phyloP scores from a whole-genome alignment of 2,329 filamentous ascomycete species.

The Venturia oleaginea region DNA sequence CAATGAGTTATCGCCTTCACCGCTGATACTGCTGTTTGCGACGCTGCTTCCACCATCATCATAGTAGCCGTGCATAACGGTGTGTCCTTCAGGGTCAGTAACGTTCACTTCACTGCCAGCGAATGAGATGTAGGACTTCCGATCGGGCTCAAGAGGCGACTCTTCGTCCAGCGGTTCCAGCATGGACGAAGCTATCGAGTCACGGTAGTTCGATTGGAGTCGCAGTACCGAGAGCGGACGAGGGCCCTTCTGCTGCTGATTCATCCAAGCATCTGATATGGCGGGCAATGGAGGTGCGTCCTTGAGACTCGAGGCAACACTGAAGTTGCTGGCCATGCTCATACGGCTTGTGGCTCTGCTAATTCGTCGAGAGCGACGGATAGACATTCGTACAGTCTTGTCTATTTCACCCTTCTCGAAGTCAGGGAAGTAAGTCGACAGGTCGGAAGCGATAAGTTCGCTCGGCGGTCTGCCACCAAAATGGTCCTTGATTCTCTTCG shows the following conservation, averaged over 20 bases:
- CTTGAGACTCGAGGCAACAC: constrained; percentile 82
- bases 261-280: constrained; percentile 86
- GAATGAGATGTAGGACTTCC: constrained; percentile 93
- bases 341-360: constrained; percentile 89
- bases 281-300: constrained; percentile 93
- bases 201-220: constrained; percentile 59
- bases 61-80: constrained; percentile 66
- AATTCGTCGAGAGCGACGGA: constrained; percentile 79
- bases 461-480: constrained; percentile 89
- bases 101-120: constrained; percentile 62
- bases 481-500: constrained; percentile 62
- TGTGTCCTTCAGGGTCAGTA: constrained; percentile 68
- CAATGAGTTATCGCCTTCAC: constrained; percentile 57
- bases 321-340: constrained; percentile 88
- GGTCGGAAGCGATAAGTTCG: constrained; percentile 91
- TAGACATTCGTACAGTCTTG: constrained; percentile 84
- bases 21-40: constrained; percentile 56
- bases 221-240: constrained; percentile 53
- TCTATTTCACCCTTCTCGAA: constrained; percentile 92
- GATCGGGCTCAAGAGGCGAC: constrained; percentile 73
- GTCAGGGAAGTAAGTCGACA: constrained; percentile 95
- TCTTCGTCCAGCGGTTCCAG: constrained; percentile 89
- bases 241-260: constrained; percentile 24
- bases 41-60: constrained; percentile 70
- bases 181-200: constrained; percentile 81